Base-by-base conservation (phyloP, 495 filamentous ascomycete species). In the Viridothelium virens region DNA sequence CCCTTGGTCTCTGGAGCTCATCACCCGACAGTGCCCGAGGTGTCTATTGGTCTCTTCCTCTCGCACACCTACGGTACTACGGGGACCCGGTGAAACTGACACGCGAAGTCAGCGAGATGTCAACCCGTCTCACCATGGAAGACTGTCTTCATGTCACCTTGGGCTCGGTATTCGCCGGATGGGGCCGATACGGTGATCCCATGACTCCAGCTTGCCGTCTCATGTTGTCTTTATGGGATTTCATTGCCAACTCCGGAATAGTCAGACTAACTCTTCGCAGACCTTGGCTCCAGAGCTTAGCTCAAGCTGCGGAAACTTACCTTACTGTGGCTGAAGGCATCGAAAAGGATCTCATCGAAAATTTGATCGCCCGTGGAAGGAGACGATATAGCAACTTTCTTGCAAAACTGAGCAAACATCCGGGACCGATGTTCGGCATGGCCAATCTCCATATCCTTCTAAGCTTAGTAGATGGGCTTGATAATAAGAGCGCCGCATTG, bases 61-160 rank as follows among this genome's bases (percentile, higher is more conserved):
- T 61, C 11, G 56, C 56, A 9, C 56, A 61, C 2, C n/a, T 61
- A 11, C 7, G 56, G 34, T 61, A 61, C 56, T 61, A 61, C n/a
- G 56, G 56, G 9, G 56, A 61, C 1, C 56, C 56, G n/a, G 56
- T 61, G 9, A 9, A 9, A 61, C 1, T n/a, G 9, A 31, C 56
- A 9, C 9, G 56, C 11, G 18, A 7, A 11, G 18, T 18, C 34
- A n/a, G 11, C 9, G 2, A 9, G 7, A 1, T 9, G 1, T 7
- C 11, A 7, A 31, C 7, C 7, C 56, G 56, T 9, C 9, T 61
- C 0, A 61, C 56, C 7, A 9, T 61, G 9, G 56, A 61, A 7
- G 9, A 61, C 0, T 18, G 0, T 31, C 9, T 7, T 37, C 9
- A 9, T 9, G 56, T n/a, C 18, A 37, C 34, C 11, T 18, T 61